Evolutionary conservation across 2,329 filamentous ascomycete species (phyloP), one percentile per base, ranked within the genome.

Genomic region (Furcasterigmium sp.): DNA sequence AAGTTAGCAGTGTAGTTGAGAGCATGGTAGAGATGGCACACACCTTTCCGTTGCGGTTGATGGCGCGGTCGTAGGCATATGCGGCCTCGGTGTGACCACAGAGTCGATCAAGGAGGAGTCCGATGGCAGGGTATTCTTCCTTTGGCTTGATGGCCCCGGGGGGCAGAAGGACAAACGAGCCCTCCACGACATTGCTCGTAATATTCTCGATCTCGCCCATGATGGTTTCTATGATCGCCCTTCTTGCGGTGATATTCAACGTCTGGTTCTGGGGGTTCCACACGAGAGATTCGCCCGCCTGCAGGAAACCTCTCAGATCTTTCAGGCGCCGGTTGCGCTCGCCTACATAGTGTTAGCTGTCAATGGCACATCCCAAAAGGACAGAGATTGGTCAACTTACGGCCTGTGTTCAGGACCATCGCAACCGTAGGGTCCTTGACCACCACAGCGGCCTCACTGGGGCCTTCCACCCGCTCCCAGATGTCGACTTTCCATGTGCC

Each of bases 401-500:
- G 29, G 13, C 39, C 30, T 3, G 29, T 25, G 29, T 35, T 19
- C 29, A 41, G 30, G 10, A 23, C 19, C 13, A 30, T n/a, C 10
- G 39, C 39, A 19, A 17, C 29, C 5, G 39, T 20, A 9, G 39
- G 15, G 9, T 43, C 25, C 11, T 57, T 53, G 17, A 78, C 49
- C 46, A 52, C 60, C 7, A 78, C 45, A 3, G 56, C 58, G 2
- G 65, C 53, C 25, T 60, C 58, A 6, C 76, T 76, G 4, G 67
- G 53, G 6, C 60, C 61, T 17, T 68, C 62, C 13, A 67, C 53
- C 14, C 73, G 54, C 48, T 77, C 72, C 42, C 65, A 60, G 3
- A 71, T 65, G 8, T 68, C 62, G n/a, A 80, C 49, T 3, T 62
- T 64, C 77, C 77, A 81, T 45, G 65, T 68, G 19, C 66, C 57